These are phyloP conservation scores for Panicum miliaceum DNA, from an alignment of 176 grass and related monocot genomes.

Conservation along the genomic window DNA sequence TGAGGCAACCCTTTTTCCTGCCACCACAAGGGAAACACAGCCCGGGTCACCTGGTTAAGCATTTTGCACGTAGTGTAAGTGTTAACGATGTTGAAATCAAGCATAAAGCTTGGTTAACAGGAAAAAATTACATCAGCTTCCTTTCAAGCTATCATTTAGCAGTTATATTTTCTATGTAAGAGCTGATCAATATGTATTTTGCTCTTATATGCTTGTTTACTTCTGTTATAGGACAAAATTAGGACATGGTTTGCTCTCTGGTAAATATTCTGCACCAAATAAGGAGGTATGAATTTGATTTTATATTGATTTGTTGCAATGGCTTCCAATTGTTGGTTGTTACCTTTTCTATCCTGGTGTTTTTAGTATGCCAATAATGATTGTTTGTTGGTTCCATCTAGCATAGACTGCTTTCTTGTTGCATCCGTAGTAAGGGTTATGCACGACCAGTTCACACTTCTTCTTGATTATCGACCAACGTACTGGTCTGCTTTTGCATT, in stretches of 20 bases:
- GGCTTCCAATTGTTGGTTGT: constrained; percentile 3
- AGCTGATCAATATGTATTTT: background rate
- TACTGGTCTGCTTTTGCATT: background rate
- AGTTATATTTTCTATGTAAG: background rate
- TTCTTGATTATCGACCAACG: background rate
- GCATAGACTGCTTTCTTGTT: constrained; percentile 9
- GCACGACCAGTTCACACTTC: background rate
- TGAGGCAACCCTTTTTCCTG: background rate
- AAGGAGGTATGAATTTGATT: constrained; percentile 60
- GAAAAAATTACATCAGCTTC: background rate
- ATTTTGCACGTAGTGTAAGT: background rate
- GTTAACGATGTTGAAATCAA: constrained; percentile 17
- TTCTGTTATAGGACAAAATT: constrained; percentile 77
- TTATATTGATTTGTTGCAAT: constrained; percentile 6
- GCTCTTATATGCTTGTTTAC: background rate
- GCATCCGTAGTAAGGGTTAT: background rate
- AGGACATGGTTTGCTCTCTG: constrained; percentile 89
- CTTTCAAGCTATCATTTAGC: background rate
- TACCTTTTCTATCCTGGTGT: constrained; percentile 6
- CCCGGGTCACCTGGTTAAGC: background rate
- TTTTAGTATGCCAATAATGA: background rate
- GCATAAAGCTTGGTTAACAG: background rate
- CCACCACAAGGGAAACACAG: background rate
- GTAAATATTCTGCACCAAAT: constrained; percentile 72
- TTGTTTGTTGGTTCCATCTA: background rate